Percentiles rank a stretch among this genome's conserved stretches.
Evolutionary conservation across 495 filamentous ascomycete genomes (phyloP).

Genomic region (Aspergillus bertholletiae): DNA sequence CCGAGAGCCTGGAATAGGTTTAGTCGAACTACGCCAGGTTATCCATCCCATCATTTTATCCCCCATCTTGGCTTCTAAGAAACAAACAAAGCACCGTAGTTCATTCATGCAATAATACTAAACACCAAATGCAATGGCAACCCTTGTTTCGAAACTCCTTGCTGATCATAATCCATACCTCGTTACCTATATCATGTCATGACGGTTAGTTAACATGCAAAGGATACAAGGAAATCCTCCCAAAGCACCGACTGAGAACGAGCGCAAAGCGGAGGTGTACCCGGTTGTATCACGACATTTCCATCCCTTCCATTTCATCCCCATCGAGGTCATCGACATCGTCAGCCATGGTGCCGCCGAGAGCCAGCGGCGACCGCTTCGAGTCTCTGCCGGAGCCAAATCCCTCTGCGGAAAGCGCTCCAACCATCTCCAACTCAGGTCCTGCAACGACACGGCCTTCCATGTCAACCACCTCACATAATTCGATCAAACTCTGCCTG

Average conservation of each 20-base stretch:
- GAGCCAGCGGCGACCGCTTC: constrained; percentile 39
- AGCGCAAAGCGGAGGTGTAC: background rate
- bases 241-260: background rate
- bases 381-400: constrained; percentile 39
- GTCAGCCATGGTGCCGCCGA: constrained; percentile 55
- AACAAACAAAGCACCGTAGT: background rate
- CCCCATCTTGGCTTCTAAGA: too few species aligned
- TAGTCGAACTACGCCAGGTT: background rate
- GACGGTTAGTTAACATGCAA: background rate
- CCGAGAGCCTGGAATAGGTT: constrained; percentile 9
- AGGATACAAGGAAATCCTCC: background rate
- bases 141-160: background rate
- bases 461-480: constrained; percentile 89
- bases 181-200: background rate
- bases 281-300: constrained; percentile 41
- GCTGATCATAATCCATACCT: background rate
- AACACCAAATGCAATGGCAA: background rate
- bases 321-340: constrained; percentile 60
- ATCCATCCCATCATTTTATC: background rate
- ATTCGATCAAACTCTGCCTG: constrained; percentile 72
- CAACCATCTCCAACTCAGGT: constrained; percentile 76
- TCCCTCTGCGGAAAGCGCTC: constrained; percentile 59
- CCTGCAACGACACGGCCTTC: constrained; percentile 86
- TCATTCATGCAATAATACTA: background rate
- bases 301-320: constrained; percentile 71